Evolutionary conservation across 352 stramenopile genomes (phyloP), one percentile per base, ranked within the genome.

Genomic region (Phytopythium litorale): DNA sequence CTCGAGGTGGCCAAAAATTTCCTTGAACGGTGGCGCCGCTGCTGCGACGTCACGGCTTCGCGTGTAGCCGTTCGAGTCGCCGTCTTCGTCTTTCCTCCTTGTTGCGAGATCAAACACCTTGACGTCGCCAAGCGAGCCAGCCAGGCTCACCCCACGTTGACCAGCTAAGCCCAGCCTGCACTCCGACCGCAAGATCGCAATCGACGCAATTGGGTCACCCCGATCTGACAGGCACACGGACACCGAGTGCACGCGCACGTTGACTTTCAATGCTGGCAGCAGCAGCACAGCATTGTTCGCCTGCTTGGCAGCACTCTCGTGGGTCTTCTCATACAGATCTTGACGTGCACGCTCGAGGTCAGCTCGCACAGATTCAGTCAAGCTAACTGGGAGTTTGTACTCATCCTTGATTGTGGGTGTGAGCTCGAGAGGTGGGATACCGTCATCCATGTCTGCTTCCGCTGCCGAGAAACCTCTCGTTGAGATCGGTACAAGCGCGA

Each of bases 261-360:
- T 69, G 16, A 91, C 23, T 19, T 87, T 88, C 49, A 87, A 54
- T 13, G 65, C 58, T 9, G 67, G 53, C 8, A 59, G 23, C 60
- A 54, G 8, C 51, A 32, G 35, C 7, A 65, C 52, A 16, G 60
- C 46, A 35, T 30, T 49, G n/a, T 35, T 49, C 23, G 37, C 0
- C 7, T 62, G 58, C 16, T 63, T 59, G 15, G 30, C 12, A 46
- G 42, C 32, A 38, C 68, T 51, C 48, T 45, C 13, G 28, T 32
- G 13, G 37, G 46, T n/a, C 58, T 74, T 71, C 28, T 78, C 65
- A 56, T 89, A 67, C 21, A 94, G 64, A 25, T 75, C 69, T 35
- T 88, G 84, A 25, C 84, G 76, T n/a, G 87, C 87, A 52, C 72
- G 70, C 61, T 96, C 85, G 25, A 96, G 67, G 72, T 96, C 87